A percentile compares a stretch with the other conserved stretches of the same genome.
phyloP scores from a whole-genome alignment of 2,329 filamentous ascomycete genomes.

The Apiospora koreana region DNA sequence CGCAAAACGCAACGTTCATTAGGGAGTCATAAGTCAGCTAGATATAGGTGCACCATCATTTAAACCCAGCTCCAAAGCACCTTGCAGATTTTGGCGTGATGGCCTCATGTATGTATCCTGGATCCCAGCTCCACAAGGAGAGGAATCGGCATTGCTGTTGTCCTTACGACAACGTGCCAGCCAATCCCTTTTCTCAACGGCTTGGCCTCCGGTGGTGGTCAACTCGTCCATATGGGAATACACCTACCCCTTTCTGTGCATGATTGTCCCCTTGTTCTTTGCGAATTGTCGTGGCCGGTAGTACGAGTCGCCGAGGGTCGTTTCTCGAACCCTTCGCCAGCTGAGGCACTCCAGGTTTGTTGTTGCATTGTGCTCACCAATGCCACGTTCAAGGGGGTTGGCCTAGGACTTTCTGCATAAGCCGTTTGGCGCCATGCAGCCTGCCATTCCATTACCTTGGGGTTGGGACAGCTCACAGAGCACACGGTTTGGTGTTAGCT shows the following conservation, averaged over 20 bases:
- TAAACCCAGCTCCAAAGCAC: neutral
- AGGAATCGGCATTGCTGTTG: neutral
- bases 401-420: neutral
- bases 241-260: neutral
- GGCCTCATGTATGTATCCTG: neutral
- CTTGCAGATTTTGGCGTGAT: neutral
- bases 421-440: conserved; percentile 6
- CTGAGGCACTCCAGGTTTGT: neutral
- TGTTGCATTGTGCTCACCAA: neutral
- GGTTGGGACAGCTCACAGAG: neutral
- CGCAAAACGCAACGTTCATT: neutral
- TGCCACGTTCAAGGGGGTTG: conserved; percentile 1
- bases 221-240: neutral
- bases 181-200: neutral
- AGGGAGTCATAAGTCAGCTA: neutral
- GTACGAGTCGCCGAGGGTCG: neutral
- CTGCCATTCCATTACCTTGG: neutral
- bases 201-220: neutral
- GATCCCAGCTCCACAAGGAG: neutral
- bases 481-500: neutral
- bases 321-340: neutral
- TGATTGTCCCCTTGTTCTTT: neutral
- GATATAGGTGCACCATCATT: neutral
- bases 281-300: neutral
- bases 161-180: neutral